These are phyloP conservation scores for Mycena floridula DNA, from an alignment of 768 basidiomycete genomes.

Conservation along the genomic window DNA sequence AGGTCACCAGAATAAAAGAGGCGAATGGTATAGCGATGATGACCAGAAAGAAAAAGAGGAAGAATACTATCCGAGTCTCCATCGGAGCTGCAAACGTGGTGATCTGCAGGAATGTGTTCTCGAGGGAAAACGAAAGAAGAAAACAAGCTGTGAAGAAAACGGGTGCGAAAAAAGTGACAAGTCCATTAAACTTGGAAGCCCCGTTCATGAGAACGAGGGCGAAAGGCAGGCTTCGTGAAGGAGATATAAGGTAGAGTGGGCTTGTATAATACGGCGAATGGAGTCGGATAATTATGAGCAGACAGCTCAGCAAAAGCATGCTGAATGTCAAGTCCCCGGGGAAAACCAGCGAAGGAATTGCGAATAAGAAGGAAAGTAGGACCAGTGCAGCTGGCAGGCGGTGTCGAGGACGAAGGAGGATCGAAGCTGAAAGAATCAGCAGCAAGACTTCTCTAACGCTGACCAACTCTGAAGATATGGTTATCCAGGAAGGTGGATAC, in stretches of 20 bases:
- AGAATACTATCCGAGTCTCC: constrained; percentile 39
- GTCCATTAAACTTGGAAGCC: constrained; percentile 30
- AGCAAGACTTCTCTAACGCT: constrained; percentile 31
- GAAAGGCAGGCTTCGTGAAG: constrained; percentile 35
- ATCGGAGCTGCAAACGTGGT: constrained; percentile 32
- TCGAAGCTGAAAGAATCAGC: constrained; percentile 31
- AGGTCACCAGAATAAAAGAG: constrained; percentile 24
- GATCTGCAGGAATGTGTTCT: constrained; percentile 25
- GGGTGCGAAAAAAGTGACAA: constrained; percentile 43
- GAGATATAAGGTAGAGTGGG: constrained; percentile 36
- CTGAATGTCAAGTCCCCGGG: constrained; percentile 34
- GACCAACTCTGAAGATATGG: constrained; percentile 16
- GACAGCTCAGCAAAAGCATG: constrained; percentile 32
- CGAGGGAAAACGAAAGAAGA: constrained; percentile 43
- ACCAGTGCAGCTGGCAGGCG: constrained; percentile 31
- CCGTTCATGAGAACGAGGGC: constrained; percentile 33
- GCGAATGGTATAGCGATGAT: constrained; percentile 28
- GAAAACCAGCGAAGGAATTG: constrained; percentile 35
- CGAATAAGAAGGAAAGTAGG: constrained; percentile 32
- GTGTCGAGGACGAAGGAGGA: constrained; percentile 26
- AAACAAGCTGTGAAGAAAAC: constrained; percentile 34
- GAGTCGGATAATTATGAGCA: constrained; percentile 36
- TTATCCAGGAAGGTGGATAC: constrained; percentile 30
- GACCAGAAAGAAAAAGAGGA: constrained; percentile 27
- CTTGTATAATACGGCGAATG: constrained; percentile 39